Conservation (phyloP, 1,284 basidiomycete genomes). For the Garcileccinum viscosum region DNA sequence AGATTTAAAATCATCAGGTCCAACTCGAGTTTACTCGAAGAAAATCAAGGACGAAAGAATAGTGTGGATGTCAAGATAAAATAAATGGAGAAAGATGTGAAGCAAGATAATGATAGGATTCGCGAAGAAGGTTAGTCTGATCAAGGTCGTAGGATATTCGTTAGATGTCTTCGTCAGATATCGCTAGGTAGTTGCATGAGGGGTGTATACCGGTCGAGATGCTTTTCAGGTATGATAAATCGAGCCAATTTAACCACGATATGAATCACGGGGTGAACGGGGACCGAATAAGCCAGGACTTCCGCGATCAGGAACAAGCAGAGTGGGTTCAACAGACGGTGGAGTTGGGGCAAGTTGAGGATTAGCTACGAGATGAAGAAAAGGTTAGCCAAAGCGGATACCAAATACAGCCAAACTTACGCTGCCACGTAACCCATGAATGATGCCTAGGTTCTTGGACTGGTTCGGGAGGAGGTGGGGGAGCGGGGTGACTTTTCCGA, state of each 20-base stretch:
- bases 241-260: conserved; percentile 17
- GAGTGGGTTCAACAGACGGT: conserved; percentile 54
- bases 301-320: conserved; percentile 58
- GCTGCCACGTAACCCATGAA: conserved; percentile 74
- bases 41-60: conserved; percentile 4
- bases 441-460: conserved; percentile 44
- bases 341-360: conserved; percentile 55
- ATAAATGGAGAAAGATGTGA: conserved; percentile 1
- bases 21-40: not conserved
- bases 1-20: not conserved
- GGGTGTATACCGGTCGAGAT: not conserved
- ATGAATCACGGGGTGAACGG: conserved; percentile 55
- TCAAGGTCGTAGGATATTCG: conserved; percentile 27
- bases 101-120: conserved; percentile 36
- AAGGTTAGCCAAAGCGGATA: conserved; percentile 6
- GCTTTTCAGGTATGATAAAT: not conserved
- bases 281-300: conserved; percentile 73
- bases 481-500: conserved; percentile 42
- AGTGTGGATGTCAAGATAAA: conserved; percentile 1
- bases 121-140: conserved; percentile 7
- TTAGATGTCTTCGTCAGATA: conserved; percentile 24
- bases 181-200: conserved; percentile 11
- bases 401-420: conserved; percentile 49
- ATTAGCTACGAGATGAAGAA: conserved; percentile 48
- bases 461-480: conserved; percentile 37